Evolutionary conservation across 108 stramenopile species (phyloP).

Genomic region (Chaetoceros tenuissimus): DNA sequence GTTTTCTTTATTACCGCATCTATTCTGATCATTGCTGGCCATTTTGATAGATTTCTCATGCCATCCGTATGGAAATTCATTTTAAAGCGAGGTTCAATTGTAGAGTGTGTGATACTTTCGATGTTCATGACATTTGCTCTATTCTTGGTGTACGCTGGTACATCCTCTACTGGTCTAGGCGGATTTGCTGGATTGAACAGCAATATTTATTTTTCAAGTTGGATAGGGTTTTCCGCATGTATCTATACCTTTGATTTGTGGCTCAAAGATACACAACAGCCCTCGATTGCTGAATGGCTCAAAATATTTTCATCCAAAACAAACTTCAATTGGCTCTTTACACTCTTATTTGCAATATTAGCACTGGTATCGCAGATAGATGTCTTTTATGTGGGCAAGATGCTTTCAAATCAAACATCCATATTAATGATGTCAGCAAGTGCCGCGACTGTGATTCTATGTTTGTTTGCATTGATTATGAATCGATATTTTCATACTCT

Average conservation of each 20-base stretch:
- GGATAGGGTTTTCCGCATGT: constrained; percentile 39
- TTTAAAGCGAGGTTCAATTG: constrained; percentile 35
- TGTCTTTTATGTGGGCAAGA: background rate
- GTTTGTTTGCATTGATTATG: background rate
- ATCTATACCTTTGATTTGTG: constrained; percentile 32
- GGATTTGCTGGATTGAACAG: constrained; percentile 46
- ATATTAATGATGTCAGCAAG: background rate
- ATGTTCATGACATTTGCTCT: background rate
- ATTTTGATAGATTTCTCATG: constrained; percentile 44
- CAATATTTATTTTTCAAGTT: constrained; percentile 69
- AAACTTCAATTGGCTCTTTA: background rate
- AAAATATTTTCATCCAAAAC: background rate
- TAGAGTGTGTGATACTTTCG: constrained; percentile 23
- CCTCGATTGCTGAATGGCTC: background rate
- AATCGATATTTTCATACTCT: background rate
- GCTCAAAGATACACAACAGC: constrained; percentile 1
- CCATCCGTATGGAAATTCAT: constrained; percentile 27
- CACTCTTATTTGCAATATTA: background rate
- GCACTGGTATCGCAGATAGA: background rate
- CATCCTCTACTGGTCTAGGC: constrained; percentile 37
- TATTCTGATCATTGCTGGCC: constrained; percentile 25
- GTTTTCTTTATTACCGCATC: constrained; percentile 9
- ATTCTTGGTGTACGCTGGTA: constrained; percentile 23
- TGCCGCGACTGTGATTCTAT: background rate
- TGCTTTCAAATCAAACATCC: background rate